Percentiles rank a stretch among this genome's conserved stretches.
Conservation (phyloP, 805 yeast species). For the Wickerhamomyces canadensis region DNA sequence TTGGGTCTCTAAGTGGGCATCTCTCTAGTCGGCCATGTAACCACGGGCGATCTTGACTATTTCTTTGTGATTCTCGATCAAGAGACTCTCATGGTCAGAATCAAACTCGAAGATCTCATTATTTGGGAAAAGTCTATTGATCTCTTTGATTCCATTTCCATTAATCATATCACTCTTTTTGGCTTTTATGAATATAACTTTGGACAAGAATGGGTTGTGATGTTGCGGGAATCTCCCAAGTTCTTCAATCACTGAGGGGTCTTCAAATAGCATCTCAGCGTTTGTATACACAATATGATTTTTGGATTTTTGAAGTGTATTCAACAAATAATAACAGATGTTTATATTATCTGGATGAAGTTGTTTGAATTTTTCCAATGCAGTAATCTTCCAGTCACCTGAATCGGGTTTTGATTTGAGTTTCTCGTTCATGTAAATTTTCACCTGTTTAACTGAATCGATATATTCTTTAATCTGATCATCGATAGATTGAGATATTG, state of each 20-base stretch:
- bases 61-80: not conserved
- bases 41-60: too few species aligned
- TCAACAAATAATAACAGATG: not conserved
- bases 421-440: not conserved
- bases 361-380: not conserved
- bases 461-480: not conserved
- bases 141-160: not conserved
- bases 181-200: not conserved
- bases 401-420: not conserved
- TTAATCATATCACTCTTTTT: not conserved
- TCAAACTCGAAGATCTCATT: not conserved
- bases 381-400: not conserved
- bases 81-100: not conserved
- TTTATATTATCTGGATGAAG: not conserved
- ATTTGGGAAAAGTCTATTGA: not conserved
- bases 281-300: not conserved
- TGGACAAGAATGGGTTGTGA: not conserved
- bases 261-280: not conserved
- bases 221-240: not conserved
- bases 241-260: not conserved
- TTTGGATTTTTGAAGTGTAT: not conserved
- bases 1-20: too few species aligned
- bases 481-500: constrained; percentile 17
- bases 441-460: not conserved
- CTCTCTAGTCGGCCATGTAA: too few species aligned